A percentile compares a stretch with the other conserved stretches of the same genome.
These are phyloP conservation scores for Cladosporium colombiae DNA, from an alignment of 2,329 filamentous ascomycete species.

Conservation along the genomic window DNA sequence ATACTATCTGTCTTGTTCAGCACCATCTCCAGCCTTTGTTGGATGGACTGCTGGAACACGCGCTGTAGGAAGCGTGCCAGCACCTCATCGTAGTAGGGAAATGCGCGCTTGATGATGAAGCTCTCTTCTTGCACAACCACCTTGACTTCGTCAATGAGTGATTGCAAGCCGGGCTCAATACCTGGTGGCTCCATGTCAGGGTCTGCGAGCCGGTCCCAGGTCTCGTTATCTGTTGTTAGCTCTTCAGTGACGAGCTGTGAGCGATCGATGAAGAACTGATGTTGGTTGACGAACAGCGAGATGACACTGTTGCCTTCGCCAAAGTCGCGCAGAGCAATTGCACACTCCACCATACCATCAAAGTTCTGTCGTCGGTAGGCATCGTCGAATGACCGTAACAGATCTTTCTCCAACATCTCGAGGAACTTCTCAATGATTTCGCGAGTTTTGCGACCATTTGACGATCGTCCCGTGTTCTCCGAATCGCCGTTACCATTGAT, in stretches of 20 bases:
- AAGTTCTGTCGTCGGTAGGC: constrained; percentile 95
- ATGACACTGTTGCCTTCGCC: constrained; percentile 95
- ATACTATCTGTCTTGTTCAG: constrained; percentile 90
- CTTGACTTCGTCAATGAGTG: constrained; percentile 88
- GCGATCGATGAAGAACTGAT: constrained; percentile 97
- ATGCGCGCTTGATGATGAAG: constrained; percentile 92
- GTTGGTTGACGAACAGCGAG: constrained; percentile 95
- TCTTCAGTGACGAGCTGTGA: constrained; percentile 90
- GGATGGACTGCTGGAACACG: constrained; percentile 96
- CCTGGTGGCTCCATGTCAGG: constrained; percentile 89
- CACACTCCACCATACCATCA: constrained; percentile 96
- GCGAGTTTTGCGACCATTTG: constrained; percentile 43
- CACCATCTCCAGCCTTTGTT: constrained; percentile 93
- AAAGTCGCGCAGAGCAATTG: constrained; percentile 91
- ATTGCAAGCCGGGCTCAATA: constrained; percentile 89
- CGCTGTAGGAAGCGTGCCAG: constrained; percentile 90
- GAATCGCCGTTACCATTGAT: constrained; percentile 54
- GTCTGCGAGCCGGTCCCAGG: constrained; percentile 89
- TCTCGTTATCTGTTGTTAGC: constrained; percentile 68
- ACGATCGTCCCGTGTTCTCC: constrained; percentile 47
- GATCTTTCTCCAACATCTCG: constrained; percentile 90
- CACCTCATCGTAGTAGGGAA: constrained; percentile 94
- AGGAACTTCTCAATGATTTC: constrained; percentile 96
- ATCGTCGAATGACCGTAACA: constrained; percentile 94
- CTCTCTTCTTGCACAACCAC: constrained; percentile 97